These are phyloP conservation scores for Talaromyces sp. DNA, from an alignment of 2,329 filamentous ascomycete genomes.

Conservation along the genomic window DNA sequence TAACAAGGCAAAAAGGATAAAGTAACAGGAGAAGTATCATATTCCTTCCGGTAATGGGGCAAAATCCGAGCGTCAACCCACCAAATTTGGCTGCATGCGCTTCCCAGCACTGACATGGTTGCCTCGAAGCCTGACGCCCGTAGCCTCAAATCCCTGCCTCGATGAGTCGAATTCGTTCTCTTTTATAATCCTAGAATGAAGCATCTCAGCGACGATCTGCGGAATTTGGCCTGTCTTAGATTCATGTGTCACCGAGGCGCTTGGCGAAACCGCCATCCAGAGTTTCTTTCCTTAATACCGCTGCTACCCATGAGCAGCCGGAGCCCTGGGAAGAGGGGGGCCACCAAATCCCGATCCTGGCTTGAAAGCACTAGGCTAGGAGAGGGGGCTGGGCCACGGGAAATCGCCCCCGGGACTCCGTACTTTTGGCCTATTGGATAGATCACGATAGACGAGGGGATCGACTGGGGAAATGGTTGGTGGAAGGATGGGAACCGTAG, in stretches of 20 bases:
- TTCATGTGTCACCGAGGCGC: constrained; percentile 21
- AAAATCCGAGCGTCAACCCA: not conserved
- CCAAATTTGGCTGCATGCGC: not conserved
- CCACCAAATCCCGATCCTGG: constrained; percentile 19
- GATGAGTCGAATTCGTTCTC: not conserved
- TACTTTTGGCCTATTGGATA: constrained; percentile 14
- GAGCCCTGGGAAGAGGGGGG: not conserved
- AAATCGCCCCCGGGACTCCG: not conserved
- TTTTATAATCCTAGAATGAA: not conserved
- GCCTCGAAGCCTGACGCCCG: not conserved
- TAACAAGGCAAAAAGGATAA: not conserved
- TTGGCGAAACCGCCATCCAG: constrained; percentile 3
- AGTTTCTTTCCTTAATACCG: constrained; percentile 3
- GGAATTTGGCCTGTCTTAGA: not conserved
- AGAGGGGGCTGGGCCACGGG: constrained; percentile 1
- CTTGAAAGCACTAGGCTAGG: not conserved
- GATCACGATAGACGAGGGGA: constrained; percentile 6
- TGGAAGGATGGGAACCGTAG: constrained; percentile 10
- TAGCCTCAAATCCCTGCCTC: not conserved
- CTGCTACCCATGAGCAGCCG: constrained; percentile 15
- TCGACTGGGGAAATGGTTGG: constrained; percentile 10
- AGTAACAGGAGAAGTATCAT: not conserved
- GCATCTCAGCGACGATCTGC: constrained; percentile 3
- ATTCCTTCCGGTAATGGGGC: not conserved
- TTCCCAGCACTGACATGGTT: not conserved